Percentiles rank a stretch among this genome's conserved stretches.
phyloP scores from a whole-genome alignment of 495 filamentous ascomycete genomes.

The Glarea lozoyensis region DNA sequence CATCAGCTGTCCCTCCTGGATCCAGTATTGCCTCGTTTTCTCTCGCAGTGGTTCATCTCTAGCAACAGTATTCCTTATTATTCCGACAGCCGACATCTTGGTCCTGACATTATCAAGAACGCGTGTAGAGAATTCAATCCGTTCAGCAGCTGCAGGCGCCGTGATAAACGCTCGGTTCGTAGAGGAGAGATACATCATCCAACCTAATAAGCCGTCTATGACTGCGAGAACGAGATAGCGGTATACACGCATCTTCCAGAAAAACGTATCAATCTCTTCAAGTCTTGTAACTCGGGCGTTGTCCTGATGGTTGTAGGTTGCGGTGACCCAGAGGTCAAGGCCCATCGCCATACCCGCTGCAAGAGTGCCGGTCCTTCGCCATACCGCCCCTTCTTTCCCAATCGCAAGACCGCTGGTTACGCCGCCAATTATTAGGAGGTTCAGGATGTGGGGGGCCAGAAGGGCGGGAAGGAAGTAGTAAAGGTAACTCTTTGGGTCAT shows the following conservation, averaged over 20 bases:
- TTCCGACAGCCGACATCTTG: slow-evolving; percentile 39
- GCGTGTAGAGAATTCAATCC: slow-evolving; percentile 33
- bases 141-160: slow-evolving; percentile 35
- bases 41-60: slow-evolving; percentile 42
- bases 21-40: slow-evolving; percentile 40
- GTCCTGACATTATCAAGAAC: slow-evolving; percentile 30
- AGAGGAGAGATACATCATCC: slow-evolving; percentile 58
- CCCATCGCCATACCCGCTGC: slow-evolving; percentile 48
- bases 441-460: slow-evolving; percentile 66
- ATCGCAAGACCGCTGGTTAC: slow-evolving; percentile 48
- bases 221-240: slow-evolving; percentile 50
- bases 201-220: slow-evolving; percentile 51
- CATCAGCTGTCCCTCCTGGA: slow-evolving; percentile 42
- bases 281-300: slow-evolving; percentile 50
- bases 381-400: slow-evolving; percentile 49
- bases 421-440: slow-evolving; percentile 59
- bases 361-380: slow-evolving; percentile 62
- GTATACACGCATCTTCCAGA: slow-evolving; percentile 53
- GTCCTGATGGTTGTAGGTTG: slow-evolving; percentile 47
- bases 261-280: slow-evolving; percentile 54
- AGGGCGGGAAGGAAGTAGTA: slow-evolving; percentile 73
- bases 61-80: slow-evolving; percentile 45
- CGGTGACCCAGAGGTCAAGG: slow-evolving; percentile 52
- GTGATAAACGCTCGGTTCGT: slow-evolving; percentile 57
- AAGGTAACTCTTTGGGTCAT: slow-evolving; percentile 62